These are phyloP conservation scores for Aeschynomene evenia DNA, from an alignment of 306 rosid species.

Conservation along the genomic window DNA sequence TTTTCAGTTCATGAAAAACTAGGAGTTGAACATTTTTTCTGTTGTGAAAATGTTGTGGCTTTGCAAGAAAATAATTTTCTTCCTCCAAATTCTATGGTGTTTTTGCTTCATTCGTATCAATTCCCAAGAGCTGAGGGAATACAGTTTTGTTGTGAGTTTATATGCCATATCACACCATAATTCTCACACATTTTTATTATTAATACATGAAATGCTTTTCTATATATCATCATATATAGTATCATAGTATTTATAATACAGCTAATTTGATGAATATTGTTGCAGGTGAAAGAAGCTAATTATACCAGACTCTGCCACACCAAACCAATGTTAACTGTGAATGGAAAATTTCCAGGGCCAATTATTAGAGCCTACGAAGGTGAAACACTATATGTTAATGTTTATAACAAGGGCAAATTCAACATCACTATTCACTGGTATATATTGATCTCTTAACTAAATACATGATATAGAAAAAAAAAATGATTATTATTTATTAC, in stretches of 20 bases:
- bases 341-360: conserved; percentile 44
- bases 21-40: neutral
- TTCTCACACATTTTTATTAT: neutral
- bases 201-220: neutral
- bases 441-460: neutral
- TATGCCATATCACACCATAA: neutral
- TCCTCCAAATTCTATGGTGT: conserved; percentile 8
- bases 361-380: conserved; percentile 10
- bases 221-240: neutral
- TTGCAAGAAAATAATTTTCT: neutral
- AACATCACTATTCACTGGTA: conserved; percentile 66
- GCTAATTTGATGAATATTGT: neutral
- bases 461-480: too few relatives aligned
- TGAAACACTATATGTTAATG: conserved; percentile 33
- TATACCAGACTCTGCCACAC: conserved; percentile 36
- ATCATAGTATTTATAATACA: neutral
- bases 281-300: conserved; percentile 31
- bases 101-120: neutral
- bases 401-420: conserved; percentile 34
- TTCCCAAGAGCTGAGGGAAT: neutral
- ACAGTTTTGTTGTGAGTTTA: conserved; percentile 25
- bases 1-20: neutral
- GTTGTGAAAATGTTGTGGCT: conserved; percentile 23
- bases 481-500: too few relatives aligned
- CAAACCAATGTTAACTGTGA: conserved; percentile 31